Base-by-base conservation (phyloP, 345 rosid genomes). In the Gossypium bickii region DNA sequence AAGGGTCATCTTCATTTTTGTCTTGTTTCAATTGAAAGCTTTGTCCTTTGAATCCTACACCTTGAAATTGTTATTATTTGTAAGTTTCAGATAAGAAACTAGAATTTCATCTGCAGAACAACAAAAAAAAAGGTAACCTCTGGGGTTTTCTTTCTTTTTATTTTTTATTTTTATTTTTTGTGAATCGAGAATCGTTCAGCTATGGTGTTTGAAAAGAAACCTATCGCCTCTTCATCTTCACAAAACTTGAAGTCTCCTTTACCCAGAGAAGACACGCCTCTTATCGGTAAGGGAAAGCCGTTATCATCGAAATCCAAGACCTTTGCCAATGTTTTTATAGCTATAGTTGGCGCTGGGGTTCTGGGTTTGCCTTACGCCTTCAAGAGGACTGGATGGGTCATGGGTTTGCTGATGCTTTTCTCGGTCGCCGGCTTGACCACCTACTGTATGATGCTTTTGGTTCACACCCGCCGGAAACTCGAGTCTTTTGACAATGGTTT, bases 271-370 rank as follows among this genome's bases (percentile, higher is more conserved):
- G 89, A 89, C 82, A 85, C 95, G 12, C 98, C 98, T 34, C 92
- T 93, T 4, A 62, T 93, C 49, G 84, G 87, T 41, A 78, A 79
- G 34, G 70, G 24, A 3, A 48, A 75, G 15, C 87, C 87, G 3
- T 75, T 92, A 0, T 92, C 95, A 0, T 86, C 92, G 44, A 92
- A 76, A 47, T 74, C 84, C 70, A 94, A 94, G 84, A 92, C 97
- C 61, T 85, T 92, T 58, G 98, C 97, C 59, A 94, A 94, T 77
- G 88, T 92, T 64, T 94, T 94, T 87, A 94, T 94, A 1, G 88
- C 97, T 13, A 76, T 90, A 22, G 97, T 92, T 0, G 98, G 97
- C 17, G 92, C 97, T 17, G 98, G 98, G 57, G 97, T 94, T 65
- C 78, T 94, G 1, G 98, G 98, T 15, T 85, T 94, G 13, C 98